These are phyloP conservation scores for Cladosporium sp. DNA, from an alignment of 2,329 filamentous ascomycete genomes.

Conservation along the genomic window DNA sequence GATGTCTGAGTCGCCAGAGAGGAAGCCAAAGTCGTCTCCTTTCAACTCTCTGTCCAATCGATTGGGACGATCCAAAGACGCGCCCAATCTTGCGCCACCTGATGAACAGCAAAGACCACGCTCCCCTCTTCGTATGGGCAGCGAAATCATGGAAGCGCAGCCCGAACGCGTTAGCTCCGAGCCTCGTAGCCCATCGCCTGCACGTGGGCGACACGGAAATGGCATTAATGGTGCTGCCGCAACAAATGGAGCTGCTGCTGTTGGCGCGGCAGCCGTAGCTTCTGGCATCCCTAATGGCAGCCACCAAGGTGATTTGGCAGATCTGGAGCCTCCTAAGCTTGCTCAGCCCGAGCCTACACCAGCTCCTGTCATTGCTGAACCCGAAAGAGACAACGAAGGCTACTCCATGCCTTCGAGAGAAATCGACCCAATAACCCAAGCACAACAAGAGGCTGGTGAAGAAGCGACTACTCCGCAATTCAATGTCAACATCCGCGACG, in stretches of 20 bases:
- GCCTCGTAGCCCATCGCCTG: background rate
- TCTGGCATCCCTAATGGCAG: slow-evolving; percentile 25
- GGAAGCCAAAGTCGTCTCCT: slow-evolving; percentile 55
- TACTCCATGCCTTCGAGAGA: slow-evolving; percentile 67
- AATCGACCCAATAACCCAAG: slow-evolving; percentile 60
- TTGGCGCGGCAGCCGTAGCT: slow-evolving; percentile 13
- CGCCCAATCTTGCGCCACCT: slow-evolving; percentile 37
- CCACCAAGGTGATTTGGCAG: slow-evolving; percentile 32
- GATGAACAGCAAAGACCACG: slow-evolving; percentile 26
- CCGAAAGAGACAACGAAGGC: slow-evolving; percentile 61
- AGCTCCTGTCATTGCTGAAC: slow-evolving; percentile 2
- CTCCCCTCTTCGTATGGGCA: slow-evolving; percentile 29
- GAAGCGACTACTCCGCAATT: slow-evolving; percentile 62
- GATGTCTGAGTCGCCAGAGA: slow-evolving; percentile 43
- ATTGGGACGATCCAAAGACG: slow-evolving; percentile 58
- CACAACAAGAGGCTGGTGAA: slow-evolving; percentile 57
- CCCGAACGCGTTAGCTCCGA: background rate
- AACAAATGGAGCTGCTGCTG: background rate
- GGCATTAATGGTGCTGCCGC: background rate
- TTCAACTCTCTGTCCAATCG: slow-evolving; percentile 59
- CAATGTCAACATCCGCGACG: slow-evolving; percentile 75
- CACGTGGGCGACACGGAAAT: background rate
- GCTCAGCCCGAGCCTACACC: slow-evolving; percentile 17
- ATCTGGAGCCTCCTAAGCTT: slow-evolving; percentile 28
- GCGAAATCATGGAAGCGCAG: slow-evolving; percentile 27